These are phyloP conservation scores for Xylaria arbuscula DNA, from an alignment of 2,329 filamentous ascomycete genomes.

Conservation along the genomic window DNA sequence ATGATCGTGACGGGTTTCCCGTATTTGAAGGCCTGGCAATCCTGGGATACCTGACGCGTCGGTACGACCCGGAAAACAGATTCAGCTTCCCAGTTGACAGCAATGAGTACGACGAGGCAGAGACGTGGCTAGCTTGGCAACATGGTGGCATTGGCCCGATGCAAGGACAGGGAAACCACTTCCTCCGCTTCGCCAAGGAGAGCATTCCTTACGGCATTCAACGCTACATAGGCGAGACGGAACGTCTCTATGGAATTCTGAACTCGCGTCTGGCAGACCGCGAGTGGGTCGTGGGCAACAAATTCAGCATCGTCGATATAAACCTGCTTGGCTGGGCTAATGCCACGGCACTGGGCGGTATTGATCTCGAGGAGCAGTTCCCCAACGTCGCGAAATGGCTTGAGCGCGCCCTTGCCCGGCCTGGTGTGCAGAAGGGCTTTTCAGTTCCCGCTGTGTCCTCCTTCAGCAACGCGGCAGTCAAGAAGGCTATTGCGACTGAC, in stretches of 20 bases:
- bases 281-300: constrained; percentile 68
- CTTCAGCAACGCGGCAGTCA: constrained; percentile 55
- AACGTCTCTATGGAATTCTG: constrained; percentile 78
- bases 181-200: constrained; percentile 74
- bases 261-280: constrained; percentile 69
- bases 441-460: constrained; percentile 64
- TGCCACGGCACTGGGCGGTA: constrained; percentile 66
- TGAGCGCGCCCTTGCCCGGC: constrained; percentile 67
- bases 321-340: constrained; percentile 77
- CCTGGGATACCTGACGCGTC: constrained; percentile 77
- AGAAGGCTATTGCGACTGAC: constrained; percentile 57
- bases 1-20: constrained; percentile 68
- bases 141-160: constrained; percentile 79
- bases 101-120: constrained; percentile 55
- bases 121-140: constrained; percentile 76
- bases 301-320: constrained; percentile 77
- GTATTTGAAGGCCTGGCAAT: constrained; percentile 83
- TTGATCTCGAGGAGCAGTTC: constrained; percentile 70
- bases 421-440: constrained; percentile 71
- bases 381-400: constrained; percentile 75
- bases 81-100: constrained; percentile 66
- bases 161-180: constrained; percentile 82
- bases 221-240: constrained; percentile 79
- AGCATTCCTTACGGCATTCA: constrained; percentile 76
- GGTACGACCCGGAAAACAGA: constrained; percentile 76